Evolutionary conservation across 176 grass and related monocot genomes (phyloP).

Genomic region (Oropetium thomaeum): DNA sequence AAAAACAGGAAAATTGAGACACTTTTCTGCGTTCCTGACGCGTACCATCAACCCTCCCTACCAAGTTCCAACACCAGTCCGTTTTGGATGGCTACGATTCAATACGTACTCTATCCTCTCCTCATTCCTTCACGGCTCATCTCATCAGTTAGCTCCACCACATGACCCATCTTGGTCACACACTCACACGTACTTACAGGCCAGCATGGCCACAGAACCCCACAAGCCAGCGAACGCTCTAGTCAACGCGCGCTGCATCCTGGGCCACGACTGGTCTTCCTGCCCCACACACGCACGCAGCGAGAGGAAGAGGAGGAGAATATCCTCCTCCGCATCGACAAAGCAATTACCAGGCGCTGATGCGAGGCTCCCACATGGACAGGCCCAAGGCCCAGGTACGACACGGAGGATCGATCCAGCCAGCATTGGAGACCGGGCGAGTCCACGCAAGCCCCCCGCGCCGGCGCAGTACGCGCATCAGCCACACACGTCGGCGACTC

Average conservation of each 20-base stretch:
- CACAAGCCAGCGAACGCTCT: background rate
- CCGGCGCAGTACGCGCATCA: background rate
- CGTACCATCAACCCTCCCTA: too few relatives aligned
- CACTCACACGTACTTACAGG: too few relatives aligned
- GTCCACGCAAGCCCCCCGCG: background rate
- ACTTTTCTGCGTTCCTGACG: too few relatives aligned
- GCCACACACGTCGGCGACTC: too few relatives aligned
- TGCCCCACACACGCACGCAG: background rate
- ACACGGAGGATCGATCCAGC: background rate
- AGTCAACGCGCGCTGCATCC: background rate
- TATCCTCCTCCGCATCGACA: too few relatives aligned
- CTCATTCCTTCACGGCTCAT: too few relatives aligned
- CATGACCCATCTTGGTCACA: background rate
- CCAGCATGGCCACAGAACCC: background rate
- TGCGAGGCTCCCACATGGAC: background rate
- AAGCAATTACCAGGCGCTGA: background rate
- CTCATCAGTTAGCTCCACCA: background rate
- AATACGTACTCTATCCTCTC: background rate
- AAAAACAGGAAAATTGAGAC: too few relatives aligned
- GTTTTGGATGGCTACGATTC: background rate
- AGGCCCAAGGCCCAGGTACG: conserved; percentile 5
- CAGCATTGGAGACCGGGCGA: background rate
- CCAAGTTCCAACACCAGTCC: too few relatives aligned
- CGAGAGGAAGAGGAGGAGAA: too few relatives aligned
- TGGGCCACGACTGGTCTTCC: background rate